These are phyloP conservation scores for Halteria grandinella DNA, from an alignment of 73 alveolate genomes.

Conservation along the genomic window DNA sequence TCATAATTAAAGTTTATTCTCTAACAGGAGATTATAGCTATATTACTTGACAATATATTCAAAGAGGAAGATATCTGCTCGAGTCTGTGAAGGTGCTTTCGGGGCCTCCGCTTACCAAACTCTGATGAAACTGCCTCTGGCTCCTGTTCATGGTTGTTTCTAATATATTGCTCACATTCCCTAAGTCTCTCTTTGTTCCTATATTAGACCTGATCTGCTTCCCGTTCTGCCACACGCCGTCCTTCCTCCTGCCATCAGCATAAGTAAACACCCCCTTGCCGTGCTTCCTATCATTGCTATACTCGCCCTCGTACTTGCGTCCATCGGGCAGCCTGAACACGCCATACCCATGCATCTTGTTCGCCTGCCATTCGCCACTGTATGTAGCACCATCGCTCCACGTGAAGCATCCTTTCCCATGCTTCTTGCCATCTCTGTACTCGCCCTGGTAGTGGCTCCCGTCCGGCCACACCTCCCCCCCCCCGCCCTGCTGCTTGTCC, in stretches of 20 bases:
- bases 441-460: constrained; percentile 78
- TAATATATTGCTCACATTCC: too few relatives aligned
- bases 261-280: constrained; percentile 90
- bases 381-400: constrained; percentile 62
- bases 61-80: too few relatives aligned
- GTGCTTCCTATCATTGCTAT: constrained; percentile 75
- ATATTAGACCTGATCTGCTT: too few relatives aligned
- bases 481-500: constrained; percentile 78
- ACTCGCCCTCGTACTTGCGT: constrained; percentile 74
- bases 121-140: too few relatives aligned
- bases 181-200: too few relatives aligned
- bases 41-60: too few relatives aligned
- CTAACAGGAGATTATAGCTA: too few relatives aligned
- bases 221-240: constrained; percentile 70
- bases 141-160: too few relatives aligned
- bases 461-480: constrained; percentile 85
- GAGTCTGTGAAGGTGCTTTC: too few relatives aligned
- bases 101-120: too few relatives aligned
- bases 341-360: constrained; percentile 77
- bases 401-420: constrained; percentile 74
- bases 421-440: constrained; percentile 78
- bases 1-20: too few relatives aligned
- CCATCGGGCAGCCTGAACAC: constrained; percentile 82
- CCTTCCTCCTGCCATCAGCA: constrained; percentile 74
- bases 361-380: constrained; percentile 73